Conservation (phyloP, 805 yeast genomes). For the Myxozyma neotropica region DNA sequence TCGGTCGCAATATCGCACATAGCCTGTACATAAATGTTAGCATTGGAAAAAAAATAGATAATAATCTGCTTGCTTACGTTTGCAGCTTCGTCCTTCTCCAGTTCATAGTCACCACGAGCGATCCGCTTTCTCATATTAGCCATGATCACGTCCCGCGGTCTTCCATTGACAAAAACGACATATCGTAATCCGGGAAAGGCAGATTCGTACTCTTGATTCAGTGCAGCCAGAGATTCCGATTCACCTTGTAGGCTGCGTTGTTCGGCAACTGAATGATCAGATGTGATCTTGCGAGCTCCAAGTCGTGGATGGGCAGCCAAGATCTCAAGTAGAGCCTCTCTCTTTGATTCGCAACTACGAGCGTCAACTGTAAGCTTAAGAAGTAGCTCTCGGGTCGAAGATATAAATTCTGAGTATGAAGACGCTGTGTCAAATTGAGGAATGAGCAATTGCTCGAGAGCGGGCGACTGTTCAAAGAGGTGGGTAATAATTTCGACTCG, state of each 20-base stretch:
- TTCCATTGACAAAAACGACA: conserved; percentile 87
- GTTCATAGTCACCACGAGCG: conserved; percentile 51
- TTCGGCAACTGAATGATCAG: conserved; percentile 65
- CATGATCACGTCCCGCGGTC: conserved; percentile 68
- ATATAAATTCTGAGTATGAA: conserved; percentile 49
- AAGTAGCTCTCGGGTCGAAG: conserved; percentile 48
- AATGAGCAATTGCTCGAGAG: conserved; percentile 46
- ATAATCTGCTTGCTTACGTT: conserved; percentile 40
- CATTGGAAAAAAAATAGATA: background rate
- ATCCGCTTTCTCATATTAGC: conserved; percentile 63
- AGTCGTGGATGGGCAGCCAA: conserved; percentile 91
- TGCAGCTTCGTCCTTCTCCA: conserved; percentile 69
- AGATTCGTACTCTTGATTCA: conserved; percentile 62
- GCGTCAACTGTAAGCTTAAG: conserved; percentile 40
- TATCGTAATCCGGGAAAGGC: conserved; percentile 72
- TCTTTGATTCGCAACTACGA: conserved; percentile 37
- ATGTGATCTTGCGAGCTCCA: conserved; percentile 63
- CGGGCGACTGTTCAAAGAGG: conserved; percentile 66
- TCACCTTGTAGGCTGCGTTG: conserved; percentile 63
- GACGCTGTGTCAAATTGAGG: conserved; percentile 40
- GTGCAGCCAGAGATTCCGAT: conserved; percentile 53
- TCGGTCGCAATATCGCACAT: conserved; percentile 92
- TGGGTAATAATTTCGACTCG: conserved; percentile 52
- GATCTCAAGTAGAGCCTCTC: conserved; percentile 46
- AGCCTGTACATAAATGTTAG: conserved; percentile 48